Percentiles rank a stretch among this genome's conserved stretches.
Evolutionary conservation across 164 flowering plant genomes (phyloP).

Genomic region (Nelumbo lutea): DNA sequence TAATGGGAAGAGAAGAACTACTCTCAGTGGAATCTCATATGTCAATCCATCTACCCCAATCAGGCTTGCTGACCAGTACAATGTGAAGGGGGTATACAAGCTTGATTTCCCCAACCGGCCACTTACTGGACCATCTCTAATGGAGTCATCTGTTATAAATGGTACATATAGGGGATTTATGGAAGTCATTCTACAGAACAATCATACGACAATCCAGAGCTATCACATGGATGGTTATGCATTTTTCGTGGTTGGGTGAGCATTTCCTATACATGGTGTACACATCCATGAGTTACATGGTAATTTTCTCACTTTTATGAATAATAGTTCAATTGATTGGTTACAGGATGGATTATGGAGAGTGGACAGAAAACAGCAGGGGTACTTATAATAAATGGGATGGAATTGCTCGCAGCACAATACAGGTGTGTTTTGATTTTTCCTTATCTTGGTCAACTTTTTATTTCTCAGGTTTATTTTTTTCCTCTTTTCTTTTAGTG

Average conservation of each 20-base stretch:
- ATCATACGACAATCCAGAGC: slow-evolving; percentile 56
- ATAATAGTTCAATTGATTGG: slow-evolving; percentile 3
- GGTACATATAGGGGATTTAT: slow-evolving; percentile 67
- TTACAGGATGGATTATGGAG: slow-evolving; percentile 83
- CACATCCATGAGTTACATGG: neutral
- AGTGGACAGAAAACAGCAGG: slow-evolving; percentile 76
- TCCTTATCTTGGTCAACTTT: neutral
- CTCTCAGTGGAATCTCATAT: slow-evolving; percentile 65
- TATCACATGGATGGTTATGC: slow-evolving; percentile 74
- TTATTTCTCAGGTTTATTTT: neutral
- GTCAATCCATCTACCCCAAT: slow-evolving; percentile 51
- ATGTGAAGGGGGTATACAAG: slow-evolving; percentile 54
- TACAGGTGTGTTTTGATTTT: slow-evolving; percentile 43
- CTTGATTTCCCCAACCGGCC: slow-evolving; percentile 57
- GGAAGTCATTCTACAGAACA: slow-evolving; percentile 67
- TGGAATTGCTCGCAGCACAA: slow-evolving; percentile 67
- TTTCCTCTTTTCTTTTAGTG: neutral
- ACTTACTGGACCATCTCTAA: slow-evolving; percentile 25
- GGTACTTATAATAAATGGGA: slow-evolving; percentile 86
- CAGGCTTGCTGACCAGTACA: slow-evolving; percentile 55
- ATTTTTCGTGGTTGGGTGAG: slow-evolving; percentile 77
- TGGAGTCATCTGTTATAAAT: slow-evolving; percentile 54
- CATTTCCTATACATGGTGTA: neutral
- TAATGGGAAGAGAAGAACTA: slow-evolving; percentile 40
- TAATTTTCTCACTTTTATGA: neutral